Base-by-base conservation (phyloP, 352 stramenopile species). In the Phytopythium aichiense region DNA sequence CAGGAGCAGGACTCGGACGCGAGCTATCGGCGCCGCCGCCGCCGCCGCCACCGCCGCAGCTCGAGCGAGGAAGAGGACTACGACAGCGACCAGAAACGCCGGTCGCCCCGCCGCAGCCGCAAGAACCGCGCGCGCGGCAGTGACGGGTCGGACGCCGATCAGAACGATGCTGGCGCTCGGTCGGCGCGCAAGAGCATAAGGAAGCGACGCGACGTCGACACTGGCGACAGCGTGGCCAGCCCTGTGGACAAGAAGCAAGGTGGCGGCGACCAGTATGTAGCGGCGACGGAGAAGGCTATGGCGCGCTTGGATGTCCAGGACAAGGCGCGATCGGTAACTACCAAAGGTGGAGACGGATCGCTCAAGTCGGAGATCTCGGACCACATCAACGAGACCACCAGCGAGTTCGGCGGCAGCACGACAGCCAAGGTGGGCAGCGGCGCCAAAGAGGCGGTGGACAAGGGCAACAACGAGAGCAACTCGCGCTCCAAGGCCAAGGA, bases 21-120 rank as follows among this genome's bases (percentile, higher is more conserved):
- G 16, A 73, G 65, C 42, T 74, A 79, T 25, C 61, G 66, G 16
- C 72, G 73, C 7, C 71, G 75, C 58, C 71, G 69, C 18, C 76
- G 70, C 31, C 69, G 78, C 28, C 79, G 78, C 49, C 73, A 72
- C 38, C 68, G 69, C 40, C 63, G 64, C 40, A 85, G 64, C 56
- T 89, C 80, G 12, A 88, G 77, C 49, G 78, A 89, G 16, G 81
- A 86, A 2, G 72, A 82, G 9, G 72, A 82, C 12, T 71, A 80
- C 2, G 79, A 84, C 53, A 81, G 72, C 58, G 74, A 86, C 58
- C 66, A 77, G 62, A 81, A 85, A 56, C 78, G 69, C 25, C 74
- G 68, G 16, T 68, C 59, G 22, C 52, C 52, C 0, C 73, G 68
- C 37, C 56, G 69, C 52, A 60, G 74, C 60, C 43, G 70, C 38